phyloP scores from a whole-genome alignment of 2,329 filamentous ascomycete genomes.

The Fusarium nisikadoi region DNA sequence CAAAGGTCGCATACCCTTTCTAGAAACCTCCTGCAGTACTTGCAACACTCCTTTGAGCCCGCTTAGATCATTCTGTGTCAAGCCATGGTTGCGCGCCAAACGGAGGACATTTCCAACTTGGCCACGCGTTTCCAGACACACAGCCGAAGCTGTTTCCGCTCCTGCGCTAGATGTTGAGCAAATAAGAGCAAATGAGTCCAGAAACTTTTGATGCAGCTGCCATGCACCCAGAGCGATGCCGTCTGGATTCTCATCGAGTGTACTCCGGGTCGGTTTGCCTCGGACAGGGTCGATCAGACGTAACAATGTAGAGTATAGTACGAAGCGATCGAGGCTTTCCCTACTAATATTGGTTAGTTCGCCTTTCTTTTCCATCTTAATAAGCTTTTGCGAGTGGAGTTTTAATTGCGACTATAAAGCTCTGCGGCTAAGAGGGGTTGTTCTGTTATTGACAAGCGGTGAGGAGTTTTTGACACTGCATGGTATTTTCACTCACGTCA shows the following conservation, averaged over 20 bases:
- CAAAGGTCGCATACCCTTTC: neutral
- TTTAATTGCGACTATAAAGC: neutral
- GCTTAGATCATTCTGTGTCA: neutral
- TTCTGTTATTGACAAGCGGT: neutral
- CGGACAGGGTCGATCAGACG: conserved; percentile 15
- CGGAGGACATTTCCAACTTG: conserved; percentile 8
- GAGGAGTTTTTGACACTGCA: neutral
- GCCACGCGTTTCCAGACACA: conserved; percentile 43
- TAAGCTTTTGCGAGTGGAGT: too few species aligned
- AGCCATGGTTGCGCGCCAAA: conserved; percentile 44
- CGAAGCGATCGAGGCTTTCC: neutral
- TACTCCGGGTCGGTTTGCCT: conserved; percentile 5
- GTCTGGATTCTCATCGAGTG: conserved; percentile 5
- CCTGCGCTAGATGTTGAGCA: conserved; percentile 41
- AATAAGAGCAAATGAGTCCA: conserved; percentile 49
- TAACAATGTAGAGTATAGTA: neutral
- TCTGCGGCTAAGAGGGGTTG: neutral
- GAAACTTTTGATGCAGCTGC: conserved; percentile 45
- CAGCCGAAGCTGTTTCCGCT: conserved; percentile 45
- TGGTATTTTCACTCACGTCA: neutral
- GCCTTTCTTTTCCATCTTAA: neutral
- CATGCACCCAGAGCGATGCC: neutral
- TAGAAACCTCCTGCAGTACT: conserved; percentile 5
- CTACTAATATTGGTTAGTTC: neutral
- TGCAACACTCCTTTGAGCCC: neutral